Evolutionary conservation across 495 filamentous ascomycete species (phyloP).

Genomic region (Parachaetomium inaequale): DNA sequence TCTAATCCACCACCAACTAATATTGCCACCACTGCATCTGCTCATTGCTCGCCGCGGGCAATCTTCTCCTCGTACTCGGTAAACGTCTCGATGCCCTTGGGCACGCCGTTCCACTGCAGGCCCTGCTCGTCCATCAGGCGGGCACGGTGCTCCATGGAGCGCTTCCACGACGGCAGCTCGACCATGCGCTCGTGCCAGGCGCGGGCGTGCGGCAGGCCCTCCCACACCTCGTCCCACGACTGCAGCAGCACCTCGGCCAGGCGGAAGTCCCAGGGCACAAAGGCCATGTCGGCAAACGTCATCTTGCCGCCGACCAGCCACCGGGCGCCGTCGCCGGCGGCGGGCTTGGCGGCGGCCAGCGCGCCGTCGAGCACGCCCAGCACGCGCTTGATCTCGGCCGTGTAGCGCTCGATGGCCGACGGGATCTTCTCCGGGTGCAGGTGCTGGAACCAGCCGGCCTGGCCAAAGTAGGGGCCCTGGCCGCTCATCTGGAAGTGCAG

Average conservation of each 20-base stretch:
- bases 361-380: slow-evolving; percentile 53
- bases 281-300: slow-evolving; percentile 58
- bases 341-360: slow-evolving; percentile 39
- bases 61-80: slow-evolving; percentile 25
- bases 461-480: slow-evolving; percentile 68
- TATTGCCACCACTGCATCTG: too few relatives aligned
- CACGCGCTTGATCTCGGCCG: slow-evolving; percentile 58
- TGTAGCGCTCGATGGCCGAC: slow-evolving; percentile 56
- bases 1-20: background rate
- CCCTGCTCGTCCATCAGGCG: slow-evolving; percentile 30
- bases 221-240: slow-evolving; percentile 14
- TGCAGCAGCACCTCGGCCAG: background rate
- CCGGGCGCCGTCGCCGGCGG: slow-evolving; percentile 14
- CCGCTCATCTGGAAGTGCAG: slow-evolving; percentile 63
- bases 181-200: slow-evolving; percentile 18
- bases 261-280: slow-evolving; percentile 49
- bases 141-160: slow-evolving; percentile 19
- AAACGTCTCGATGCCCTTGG: slow-evolving; percentile 24
- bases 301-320: slow-evolving; percentile 57
- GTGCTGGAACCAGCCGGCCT: slow-evolving; percentile 45
- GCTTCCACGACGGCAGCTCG: slow-evolving; percentile 7
- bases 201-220: slow-evolving; percentile 9
- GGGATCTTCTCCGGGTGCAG: slow-evolving; percentile 58
- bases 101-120: slow-evolving; percentile 26
- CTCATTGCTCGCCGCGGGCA: background rate